A percentile compares a stretch with the other conserved stretches of the same genome.
Evolutionary conservation across 2,329 filamentous ascomycete genomes (phyloP).

Genomic region (Stachybotrys elegans): DNA sequence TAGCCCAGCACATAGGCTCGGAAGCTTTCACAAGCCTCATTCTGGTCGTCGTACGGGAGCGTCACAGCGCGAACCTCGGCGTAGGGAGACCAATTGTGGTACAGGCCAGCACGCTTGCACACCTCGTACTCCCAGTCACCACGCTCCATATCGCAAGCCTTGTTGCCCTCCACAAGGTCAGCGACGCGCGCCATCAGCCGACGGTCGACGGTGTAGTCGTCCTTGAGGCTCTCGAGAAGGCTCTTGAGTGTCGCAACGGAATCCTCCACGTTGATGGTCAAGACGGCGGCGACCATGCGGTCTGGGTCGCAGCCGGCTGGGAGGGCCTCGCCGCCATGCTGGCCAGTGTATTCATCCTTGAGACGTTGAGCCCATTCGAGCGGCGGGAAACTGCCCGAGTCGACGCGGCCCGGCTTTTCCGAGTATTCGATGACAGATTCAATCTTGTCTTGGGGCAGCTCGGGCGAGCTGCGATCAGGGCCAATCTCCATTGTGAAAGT

Average conservation of each 20-base stretch:
- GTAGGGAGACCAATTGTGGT: slow-evolving; percentile 13
- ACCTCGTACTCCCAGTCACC: slow-evolving; percentile 21
- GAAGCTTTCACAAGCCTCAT: slow-evolving; percentile 21
- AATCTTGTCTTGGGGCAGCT: background rate
- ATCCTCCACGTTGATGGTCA: slow-evolving; percentile 17
- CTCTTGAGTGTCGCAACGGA: slow-evolving; percentile 8
- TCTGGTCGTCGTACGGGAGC: slow-evolving; percentile 19
- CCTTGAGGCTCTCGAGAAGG: slow-evolving; percentile 14
- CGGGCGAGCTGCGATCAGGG: too few relatives aligned
- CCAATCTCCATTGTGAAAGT: too few relatives aligned
- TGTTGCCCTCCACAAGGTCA: slow-evolving; percentile 16
- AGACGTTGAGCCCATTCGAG: slow-evolving; percentile 17
- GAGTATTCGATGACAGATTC: background rate
- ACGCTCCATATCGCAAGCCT: slow-evolving; percentile 19
- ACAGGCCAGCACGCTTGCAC: slow-evolving; percentile 17
- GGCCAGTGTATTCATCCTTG: slow-evolving; percentile 18
- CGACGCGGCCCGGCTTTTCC: background rate
- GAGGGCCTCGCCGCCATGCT: slow-evolving; percentile 20
- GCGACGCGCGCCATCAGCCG: slow-evolving; percentile 13
- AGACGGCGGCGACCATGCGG: slow-evolving; percentile 15
- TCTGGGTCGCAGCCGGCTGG: slow-evolving; percentile 18
- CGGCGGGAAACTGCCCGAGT: slow-evolving; percentile 9
- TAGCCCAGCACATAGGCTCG: slow-evolving; percentile 21
- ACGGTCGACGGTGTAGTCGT: slow-evolving; percentile 22
- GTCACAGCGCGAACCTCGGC: slow-evolving; percentile 21